Evolutionary conservation across 2,329 filamentous ascomycete species (phyloP).

Genomic region (Neofusicoccum laricinum): DNA sequence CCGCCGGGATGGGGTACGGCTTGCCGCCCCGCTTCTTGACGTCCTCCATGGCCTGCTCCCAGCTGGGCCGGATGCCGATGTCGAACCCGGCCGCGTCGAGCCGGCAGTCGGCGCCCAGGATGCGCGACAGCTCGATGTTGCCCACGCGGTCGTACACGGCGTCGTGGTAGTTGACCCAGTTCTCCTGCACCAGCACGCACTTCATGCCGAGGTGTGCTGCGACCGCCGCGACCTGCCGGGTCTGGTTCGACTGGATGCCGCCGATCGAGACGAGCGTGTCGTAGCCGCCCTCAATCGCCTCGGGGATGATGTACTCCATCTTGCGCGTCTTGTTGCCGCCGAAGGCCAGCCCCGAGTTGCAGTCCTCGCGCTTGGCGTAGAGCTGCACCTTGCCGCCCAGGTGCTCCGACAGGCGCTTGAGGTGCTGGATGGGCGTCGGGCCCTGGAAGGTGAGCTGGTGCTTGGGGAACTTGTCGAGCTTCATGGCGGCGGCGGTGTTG

Average conservation of each 20-base stretch:
- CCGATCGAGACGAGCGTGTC: conserved; percentile 66
- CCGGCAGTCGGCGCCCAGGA: conserved; percentile 65
- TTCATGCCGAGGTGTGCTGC: conserved; percentile 58
- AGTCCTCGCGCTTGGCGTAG: conserved; percentile 71
- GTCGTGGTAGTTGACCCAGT: conserved; percentile 65
- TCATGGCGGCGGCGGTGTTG: conserved; percentile 5
- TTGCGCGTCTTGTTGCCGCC: conserved; percentile 70
- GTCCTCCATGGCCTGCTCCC: conserved; percentile 53
- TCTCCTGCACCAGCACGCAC: conserved; percentile 60
- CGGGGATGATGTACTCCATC: conserved; percentile 66
- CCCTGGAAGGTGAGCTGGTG: conserved; percentile 60
- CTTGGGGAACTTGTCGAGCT: conserved; percentile 16
- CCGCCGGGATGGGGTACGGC: conserved; percentile 69
- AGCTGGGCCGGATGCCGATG: conserved; percentile 59
- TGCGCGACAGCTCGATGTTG: conserved; percentile 67
- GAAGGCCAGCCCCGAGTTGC: conserved; percentile 64
- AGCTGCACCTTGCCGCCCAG: conserved; percentile 60
- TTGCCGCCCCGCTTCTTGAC: conserved; percentile 51
- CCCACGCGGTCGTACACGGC: conserved; percentile 62
- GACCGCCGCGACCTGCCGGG: conserved; percentile 63
- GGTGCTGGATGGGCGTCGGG: conserved; percentile 65
- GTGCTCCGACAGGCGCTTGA: conserved; percentile 62
- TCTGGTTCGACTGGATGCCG: conserved; percentile 69
- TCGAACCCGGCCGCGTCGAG: conserved; percentile 60
- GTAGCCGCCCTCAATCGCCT: conserved; percentile 56